phyloP scores from a whole-genome alignment of 202 grass and related monocot species.

The Zizania palustris region DNA sequence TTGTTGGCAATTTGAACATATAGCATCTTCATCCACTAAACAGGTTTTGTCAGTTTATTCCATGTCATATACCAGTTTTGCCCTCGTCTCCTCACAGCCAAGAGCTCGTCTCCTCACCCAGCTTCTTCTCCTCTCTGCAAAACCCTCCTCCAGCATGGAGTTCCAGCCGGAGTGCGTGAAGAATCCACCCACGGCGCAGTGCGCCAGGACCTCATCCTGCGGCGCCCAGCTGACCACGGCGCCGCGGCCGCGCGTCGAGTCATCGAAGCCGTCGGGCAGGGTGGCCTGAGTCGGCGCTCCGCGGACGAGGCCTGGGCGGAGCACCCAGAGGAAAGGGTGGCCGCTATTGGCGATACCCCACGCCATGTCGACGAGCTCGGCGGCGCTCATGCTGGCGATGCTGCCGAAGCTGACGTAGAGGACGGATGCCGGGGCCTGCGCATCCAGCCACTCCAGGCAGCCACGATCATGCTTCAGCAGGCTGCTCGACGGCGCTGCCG shows the following conservation, averaged over 20 bases:
- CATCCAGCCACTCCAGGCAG: constrained; percentile 51
- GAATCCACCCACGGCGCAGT: constrained; percentile 44
- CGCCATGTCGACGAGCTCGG: constrained; percentile 36
- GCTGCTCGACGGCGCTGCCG: not conserved
- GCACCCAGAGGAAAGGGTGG: constrained; percentile 52
- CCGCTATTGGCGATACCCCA: constrained; percentile 39
- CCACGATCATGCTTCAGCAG: constrained; percentile 26
- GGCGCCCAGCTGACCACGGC: constrained; percentile 49
- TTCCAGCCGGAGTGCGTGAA: constrained; percentile 63
- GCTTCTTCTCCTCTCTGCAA: no score
- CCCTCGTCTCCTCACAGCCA: no score
- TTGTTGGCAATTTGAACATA: no score
- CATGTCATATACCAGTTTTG: no score
- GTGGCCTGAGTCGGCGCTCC: not conserved
- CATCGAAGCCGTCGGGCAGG: constrained; percentile 36
- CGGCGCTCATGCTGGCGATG: constrained; percentile 22
- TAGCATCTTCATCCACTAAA: no score
- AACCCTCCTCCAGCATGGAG: constrained; percentile 56
- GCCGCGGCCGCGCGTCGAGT: not conserved
- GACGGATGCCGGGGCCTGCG: constrained; percentile 33
- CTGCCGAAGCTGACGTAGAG: constrained; percentile 56
- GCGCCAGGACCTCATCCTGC: constrained; percentile 52
- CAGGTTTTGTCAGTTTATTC: no score
- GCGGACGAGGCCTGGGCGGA: constrained; percentile 26
- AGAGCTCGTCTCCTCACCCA: no score